Percentiles rank a stretch among this genome's conserved stretches.
phyloP scores from a whole-genome alignment of 1,139 yeast species.

The Debaryomyces singareniensis region DNA sequence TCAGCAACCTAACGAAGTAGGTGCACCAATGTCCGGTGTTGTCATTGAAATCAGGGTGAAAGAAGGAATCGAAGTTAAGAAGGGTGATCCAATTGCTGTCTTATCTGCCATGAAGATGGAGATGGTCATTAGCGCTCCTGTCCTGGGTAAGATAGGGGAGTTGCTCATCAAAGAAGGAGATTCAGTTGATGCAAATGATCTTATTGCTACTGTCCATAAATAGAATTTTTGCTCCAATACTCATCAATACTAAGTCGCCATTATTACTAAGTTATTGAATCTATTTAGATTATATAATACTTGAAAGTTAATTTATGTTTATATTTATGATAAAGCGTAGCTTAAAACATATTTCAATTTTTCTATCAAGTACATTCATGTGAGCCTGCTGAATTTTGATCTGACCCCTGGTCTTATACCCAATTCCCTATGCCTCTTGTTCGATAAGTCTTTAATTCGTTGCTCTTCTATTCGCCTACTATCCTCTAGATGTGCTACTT shows the following conservation, averaged over 20 bases:
- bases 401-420: conserved; percentile 11
- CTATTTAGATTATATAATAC: neutral
- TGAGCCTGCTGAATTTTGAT: too few relatives aligned
- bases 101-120: conserved; percentile 99
- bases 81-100: conserved; percentile 94
- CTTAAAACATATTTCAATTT: too few relatives aligned
- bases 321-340: neutral
- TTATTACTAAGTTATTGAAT: too few relatives aligned
- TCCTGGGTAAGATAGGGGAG: conserved; percentile 74
- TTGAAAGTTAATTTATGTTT: neutral
- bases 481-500: conserved; percentile 17
- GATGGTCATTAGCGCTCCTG: conserved; percentile 94
- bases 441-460: conserved; percentile 10
- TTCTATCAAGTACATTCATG: too few relatives aligned
- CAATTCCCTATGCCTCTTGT: conserved; percentile 19
- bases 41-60: conserved; percentile 90
- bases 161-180: conserved; percentile 83
- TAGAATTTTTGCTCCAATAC: conserved; percentile 6
- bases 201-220: conserved; percentile 42
- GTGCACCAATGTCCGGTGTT: conserved; percentile 99
- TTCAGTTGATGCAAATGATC: conserved; percentile 89
- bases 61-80: conserved; percentile 81
- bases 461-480: conserved; percentile 13
- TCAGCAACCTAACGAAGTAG: conserved; percentile 86
- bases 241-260: too few relatives aligned